phyloP scores from a whole-genome alignment of 768 basidiomycete species.

The Trametes cubensis region DNA sequence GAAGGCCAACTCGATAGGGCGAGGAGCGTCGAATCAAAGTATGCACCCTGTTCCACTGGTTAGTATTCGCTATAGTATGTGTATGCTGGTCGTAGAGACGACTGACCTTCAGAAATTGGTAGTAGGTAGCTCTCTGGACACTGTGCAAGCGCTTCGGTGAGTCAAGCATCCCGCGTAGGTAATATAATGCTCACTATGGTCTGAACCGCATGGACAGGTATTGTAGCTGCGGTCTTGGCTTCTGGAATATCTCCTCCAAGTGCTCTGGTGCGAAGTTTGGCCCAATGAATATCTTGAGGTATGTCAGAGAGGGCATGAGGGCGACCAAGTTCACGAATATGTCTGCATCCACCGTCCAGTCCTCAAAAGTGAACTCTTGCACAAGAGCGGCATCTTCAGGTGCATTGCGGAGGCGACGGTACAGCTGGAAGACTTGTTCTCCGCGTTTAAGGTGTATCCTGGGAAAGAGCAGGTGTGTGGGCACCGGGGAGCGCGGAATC shows the following conservation, averaged over 20 bases:
- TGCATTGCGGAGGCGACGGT: slow-evolving; percentile 52
- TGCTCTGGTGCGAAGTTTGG: slow-evolving; percentile 81
- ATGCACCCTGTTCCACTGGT: slow-evolving; percentile 57
- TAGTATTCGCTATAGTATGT: not conserved
- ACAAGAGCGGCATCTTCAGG: slow-evolving; percentile 37
- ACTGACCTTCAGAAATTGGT: slow-evolving; percentile 74
- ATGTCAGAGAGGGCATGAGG: slow-evolving; percentile 53
- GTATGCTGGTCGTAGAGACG: not conserved
- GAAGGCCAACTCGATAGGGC: slow-evolving; percentile 67
- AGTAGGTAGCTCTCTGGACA: slow-evolving; percentile 75
- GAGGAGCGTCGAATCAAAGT: slow-evolving; percentile 75
- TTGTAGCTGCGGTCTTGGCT: slow-evolving; percentile 49
- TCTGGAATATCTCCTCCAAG: slow-evolving; percentile 65
- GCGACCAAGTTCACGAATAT: slow-evolving; percentile 70
- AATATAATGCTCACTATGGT: slow-evolving; percentile 65
- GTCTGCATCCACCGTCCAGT: slow-evolving; percentile 77
- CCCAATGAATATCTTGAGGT: slow-evolving; percentile 69
- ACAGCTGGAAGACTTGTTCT: slow-evolving; percentile 58
- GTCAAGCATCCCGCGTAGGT: not conserved
- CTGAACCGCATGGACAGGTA: slow-evolving; percentile 73
- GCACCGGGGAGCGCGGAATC: slow-evolving; percentile 62
- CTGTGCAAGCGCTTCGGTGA: slow-evolving; percentile 37
- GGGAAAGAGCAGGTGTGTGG: slow-evolving; percentile 59
- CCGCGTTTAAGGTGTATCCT: slow-evolving; percentile 52
- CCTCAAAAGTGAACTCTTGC: slow-evolving; percentile 52